Percentiles rank a stretch among this genome's conserved stretches.
Evolutionary conservation across 1,284 basidiomycete species (phyloP).

Genomic region (Thelephora terrestris): DNA sequence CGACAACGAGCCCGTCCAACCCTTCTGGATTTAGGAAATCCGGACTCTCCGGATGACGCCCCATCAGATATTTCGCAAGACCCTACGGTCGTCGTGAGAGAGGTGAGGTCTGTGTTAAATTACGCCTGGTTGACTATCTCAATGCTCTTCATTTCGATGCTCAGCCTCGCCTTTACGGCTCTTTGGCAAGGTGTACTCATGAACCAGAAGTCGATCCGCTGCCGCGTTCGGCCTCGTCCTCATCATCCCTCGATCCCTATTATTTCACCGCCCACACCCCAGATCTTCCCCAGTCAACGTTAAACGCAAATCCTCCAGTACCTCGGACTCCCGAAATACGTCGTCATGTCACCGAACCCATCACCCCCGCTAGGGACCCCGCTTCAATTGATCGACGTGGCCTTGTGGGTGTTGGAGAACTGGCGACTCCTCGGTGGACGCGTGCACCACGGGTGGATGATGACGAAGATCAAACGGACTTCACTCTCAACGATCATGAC

Average conservation of each 20-base stretch:
- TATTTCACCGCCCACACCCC: slow-evolving; percentile 66
- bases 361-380: slow-evolving; percentile 72
- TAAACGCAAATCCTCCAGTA: slow-evolving; percentile 26
- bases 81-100: background rate
- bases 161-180: slow-evolving; percentile 31
- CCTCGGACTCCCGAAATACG: slow-evolving; percentile 34
- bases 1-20: slow-evolving; percentile 29
- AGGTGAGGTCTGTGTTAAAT: slow-evolving; percentile 1
- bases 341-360: slow-evolving; percentile 33
- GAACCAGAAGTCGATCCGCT: slow-evolving; percentile 21
- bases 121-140: background rate
- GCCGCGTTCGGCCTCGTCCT: slow-evolving; percentile 51
- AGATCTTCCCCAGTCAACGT: slow-evolving; percentile 47
- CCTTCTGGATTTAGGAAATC: slow-evolving; percentile 18
- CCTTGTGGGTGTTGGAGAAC: slow-evolving; percentile 90
- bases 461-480: slow-evolving; percentile 26
- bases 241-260: slow-evolving; percentile 75
- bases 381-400: slow-evolving; percentile 79
- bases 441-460: slow-evolving; percentile 26
- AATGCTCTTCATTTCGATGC: background rate
- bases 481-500: slow-evolving; percentile 36
- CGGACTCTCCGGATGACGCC: background rate
- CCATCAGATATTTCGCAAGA: background rate
- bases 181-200: slow-evolving; percentile 22
- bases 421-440: slow-evolving; percentile 94